Base-by-base conservation (phyloP, 2,329 filamentous ascomycete species). In the Epichloe brachyelytri region DNA sequence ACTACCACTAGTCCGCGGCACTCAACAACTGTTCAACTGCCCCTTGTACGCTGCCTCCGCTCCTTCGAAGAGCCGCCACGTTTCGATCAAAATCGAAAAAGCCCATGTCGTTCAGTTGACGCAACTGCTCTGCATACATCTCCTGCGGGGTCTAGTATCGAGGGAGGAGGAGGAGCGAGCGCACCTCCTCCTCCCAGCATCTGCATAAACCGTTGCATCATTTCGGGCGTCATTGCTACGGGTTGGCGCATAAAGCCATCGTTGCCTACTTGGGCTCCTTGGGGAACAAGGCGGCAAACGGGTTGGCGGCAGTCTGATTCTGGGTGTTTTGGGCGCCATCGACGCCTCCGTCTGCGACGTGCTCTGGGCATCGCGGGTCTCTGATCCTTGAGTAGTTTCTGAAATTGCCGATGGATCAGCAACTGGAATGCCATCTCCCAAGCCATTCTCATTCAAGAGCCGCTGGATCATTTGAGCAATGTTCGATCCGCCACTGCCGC, bases 51-150 rank as follows among this genome's bases (percentile, higher is more conserved):
- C 87, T 96, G 11, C 93, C 93, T 8, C 93, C 93, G 54, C 87
- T 88, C 61, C 91, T 79, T 66, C 91, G 78, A 62, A 98, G 71
- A 5, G 93, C 93, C 51, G 86, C 82, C 34, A 98, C 81, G 60
- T 98, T 98, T 59, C 86, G 75, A 49, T 98, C 91, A 63, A 97
- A 98, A 63, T 98, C 90, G 65, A 82, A 95, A 70, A 98, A 98
- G 3, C 93, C 93, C 93, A 98, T 98, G 58, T 97, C 93, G 66
- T 98, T 98, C 55, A 98, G 72, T 70, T 97, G 89, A 54, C 88
- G 77, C 47, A 98, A 74, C 69, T 98, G 91, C 34, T 87, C 83
- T 3, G 86, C 89, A 60, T 95, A 98, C 53, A 88, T 76, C 68
- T 97, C 93, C 73, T 98, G 93, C 0, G 93, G 91, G 93, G 90